phyloP scores from a whole-genome alignment of 768 basidiomycete species.

The Kwoniella newhampshirensis region DNA sequence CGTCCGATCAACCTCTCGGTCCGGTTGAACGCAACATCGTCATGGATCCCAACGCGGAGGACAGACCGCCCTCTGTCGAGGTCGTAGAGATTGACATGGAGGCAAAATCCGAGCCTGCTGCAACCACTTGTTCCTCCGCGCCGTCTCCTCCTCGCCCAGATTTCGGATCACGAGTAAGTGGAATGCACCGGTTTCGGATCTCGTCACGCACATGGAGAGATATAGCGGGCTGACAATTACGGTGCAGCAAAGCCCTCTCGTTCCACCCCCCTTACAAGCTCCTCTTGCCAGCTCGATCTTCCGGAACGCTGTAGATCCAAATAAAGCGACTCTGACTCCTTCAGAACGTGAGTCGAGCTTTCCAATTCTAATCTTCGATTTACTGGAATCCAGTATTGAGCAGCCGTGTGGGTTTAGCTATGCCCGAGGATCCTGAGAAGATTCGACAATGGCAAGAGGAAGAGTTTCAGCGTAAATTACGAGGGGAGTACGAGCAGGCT shows the following conservation, averaged over 20 bases:
- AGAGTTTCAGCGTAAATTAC: constrained; percentile 66
- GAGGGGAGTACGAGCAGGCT: constrained; percentile 75
- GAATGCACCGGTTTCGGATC: neutral
- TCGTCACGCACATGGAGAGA: neutral
- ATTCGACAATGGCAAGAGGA: constrained; percentile 71
- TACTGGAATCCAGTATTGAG: no score
- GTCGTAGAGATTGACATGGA: constrained; percentile 15
- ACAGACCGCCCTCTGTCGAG: constrained; percentile 27
- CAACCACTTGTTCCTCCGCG: no score
- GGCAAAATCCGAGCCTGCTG: neutral
- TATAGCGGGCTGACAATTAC: neutral
- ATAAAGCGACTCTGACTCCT: constrained; percentile 5
- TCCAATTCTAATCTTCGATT: neutral
- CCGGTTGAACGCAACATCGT: neutral
- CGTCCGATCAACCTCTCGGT: no score
- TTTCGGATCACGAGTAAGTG: constrained; percentile 10
- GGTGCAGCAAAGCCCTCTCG: neutral
- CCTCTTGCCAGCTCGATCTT: constrained; percentile 37
- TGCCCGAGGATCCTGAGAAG: constrained; percentile 58
- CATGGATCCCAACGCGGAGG: constrained; percentile 44
- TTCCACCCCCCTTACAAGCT: constrained; percentile 4
- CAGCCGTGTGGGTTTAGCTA: no score
- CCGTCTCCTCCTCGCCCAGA: constrained; percentile 1
- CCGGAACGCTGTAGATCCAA: constrained; percentile 15
- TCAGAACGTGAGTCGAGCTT: neutral